Base-by-base conservation (phyloP, 2,329 filamentous ascomycete species). In the Sclerotinia nivalis region DNA sequence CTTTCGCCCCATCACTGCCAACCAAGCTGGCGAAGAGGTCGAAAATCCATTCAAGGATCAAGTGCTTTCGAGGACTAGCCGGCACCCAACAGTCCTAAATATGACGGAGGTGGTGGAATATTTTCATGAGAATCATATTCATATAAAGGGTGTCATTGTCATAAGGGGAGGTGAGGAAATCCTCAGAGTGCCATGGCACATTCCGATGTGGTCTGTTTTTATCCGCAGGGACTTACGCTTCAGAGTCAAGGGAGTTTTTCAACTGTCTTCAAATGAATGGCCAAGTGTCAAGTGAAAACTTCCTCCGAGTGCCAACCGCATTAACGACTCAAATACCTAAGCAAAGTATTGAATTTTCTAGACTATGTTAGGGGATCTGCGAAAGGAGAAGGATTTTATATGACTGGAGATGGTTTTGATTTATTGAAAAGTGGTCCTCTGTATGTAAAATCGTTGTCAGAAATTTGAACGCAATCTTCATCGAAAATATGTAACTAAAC, bases 31-130 rank as follows among this genome's bases (percentile, higher is more conserved):
- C 4, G 28, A 64, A 18, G 60, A 64, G 28, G n/a, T 64, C 13
- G 60, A 64, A 10, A 64, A 64, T 18, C 60, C 60, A 4, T 50
- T 50, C 12, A 6, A 49, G 15, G n/a, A 37, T 64, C 12, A 10
- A 50, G 34, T 15, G 13, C n/a, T 64, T 34, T 37, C 45, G 31
- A 37, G 15, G n/a, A 25, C 28, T 15, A 22, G 45, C 8, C 9
- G 18, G 31, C 15, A 25, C 13, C 37, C 28, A 7, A n/a, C 25
- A 12, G 9, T 50, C 10, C 7, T 50, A 49, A 31, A 64, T 10
- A 50, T 47, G 45, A 50, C 60, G 2, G 60, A 50, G 45, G 45
- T 64, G n/a, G 31, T 64, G 31, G 60, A 64, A 25, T 64, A 64
- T 50, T 25, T 64, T 15, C 8, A 34, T 0, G 25, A 64, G 31